Evolutionary conservation across 305 asterid genomes (phyloP).

Genomic region (Lippia alba): DNA sequence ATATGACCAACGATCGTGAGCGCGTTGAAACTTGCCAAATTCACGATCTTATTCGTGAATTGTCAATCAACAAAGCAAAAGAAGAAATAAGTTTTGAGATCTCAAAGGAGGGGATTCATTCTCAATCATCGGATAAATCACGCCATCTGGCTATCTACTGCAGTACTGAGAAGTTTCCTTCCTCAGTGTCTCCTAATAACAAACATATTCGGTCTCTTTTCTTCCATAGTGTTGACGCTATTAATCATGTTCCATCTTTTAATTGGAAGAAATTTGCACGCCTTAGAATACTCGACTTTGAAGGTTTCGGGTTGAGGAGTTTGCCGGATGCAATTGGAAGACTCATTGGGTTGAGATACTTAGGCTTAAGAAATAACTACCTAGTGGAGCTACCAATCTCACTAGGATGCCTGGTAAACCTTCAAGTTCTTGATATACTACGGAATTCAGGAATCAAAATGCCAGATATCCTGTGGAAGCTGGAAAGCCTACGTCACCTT

Average conservation of each 20-base stretch:
- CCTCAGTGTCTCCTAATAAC: not conserved
- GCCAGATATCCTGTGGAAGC: constrained; percentile 17
- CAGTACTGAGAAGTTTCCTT: not conserved
- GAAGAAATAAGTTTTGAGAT: constrained; percentile 37
- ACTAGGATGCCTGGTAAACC: constrained; percentile 24
- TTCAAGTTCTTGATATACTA: constrained; percentile 27
- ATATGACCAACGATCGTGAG: not conserved
- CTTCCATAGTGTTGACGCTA: not conserved
- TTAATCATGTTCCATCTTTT: not conserved
- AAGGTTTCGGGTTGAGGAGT: constrained; percentile 11
- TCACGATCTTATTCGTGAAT: constrained; percentile 35
- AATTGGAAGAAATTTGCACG: constrained; percentile 23
- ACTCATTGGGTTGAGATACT: constrained; percentile 29
- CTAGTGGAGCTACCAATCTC: constrained; percentile 31
- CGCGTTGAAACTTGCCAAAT: constrained; percentile 12
- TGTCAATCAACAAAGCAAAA: constrained; percentile 27
- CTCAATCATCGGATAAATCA: not conserved
- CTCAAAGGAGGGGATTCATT: not conserved
- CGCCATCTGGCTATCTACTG: constrained; percentile 24
- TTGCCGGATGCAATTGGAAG: constrained; percentile 20
- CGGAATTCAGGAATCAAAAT: not conserved
- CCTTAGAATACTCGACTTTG: constrained; percentile 34
- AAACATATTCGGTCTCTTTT: constrained; percentile 13
- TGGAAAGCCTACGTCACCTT: not conserved
- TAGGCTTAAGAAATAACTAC: constrained; percentile 17